phyloP scores from a whole-genome alignment of 1,284 basidiomycete species.

The Hemileia vastatrix region DNA sequence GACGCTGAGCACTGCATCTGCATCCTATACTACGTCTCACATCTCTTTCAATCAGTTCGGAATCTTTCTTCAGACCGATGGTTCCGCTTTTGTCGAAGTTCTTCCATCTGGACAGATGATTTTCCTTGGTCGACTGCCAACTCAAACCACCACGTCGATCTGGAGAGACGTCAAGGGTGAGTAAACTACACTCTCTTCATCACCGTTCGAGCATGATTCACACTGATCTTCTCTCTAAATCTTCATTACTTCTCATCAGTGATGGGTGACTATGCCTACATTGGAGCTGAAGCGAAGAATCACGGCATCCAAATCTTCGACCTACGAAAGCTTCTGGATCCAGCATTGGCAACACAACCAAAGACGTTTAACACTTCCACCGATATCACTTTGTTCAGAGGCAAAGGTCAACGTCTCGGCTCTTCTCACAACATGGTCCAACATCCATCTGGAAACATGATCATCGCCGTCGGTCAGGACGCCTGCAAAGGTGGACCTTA shows the following conservation, averaged over 20 bases:
- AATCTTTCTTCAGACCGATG: too few relatives aligned
- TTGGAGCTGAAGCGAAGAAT: background rate
- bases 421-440: conserved; percentile 7
- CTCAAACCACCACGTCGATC: too few relatives aligned
- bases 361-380: background rate
- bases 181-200: too few relatives aligned
- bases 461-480: conserved; percentile 5
- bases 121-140: too few relatives aligned
- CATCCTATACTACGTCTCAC: background rate
- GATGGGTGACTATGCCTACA: conserved; percentile 1
- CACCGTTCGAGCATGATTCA: too few relatives aligned
- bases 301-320: conserved; percentile 11
- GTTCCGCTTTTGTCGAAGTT: too few relatives aligned
- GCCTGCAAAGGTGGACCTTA: background rate
- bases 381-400: background rate
- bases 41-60: too few relatives aligned
- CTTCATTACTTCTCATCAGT: background rate
- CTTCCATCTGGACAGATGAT: too few relatives aligned
- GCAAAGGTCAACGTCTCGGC: background rate
- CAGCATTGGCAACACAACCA: background rate
- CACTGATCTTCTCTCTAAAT: too few relatives aligned
- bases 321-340: background rate
- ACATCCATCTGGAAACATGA: background rate
- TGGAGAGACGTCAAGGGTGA: too few relatives aligned
- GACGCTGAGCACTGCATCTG: background rate